A percentile compares a stretch with the other conserved stretches of the same genome.
These are phyloP conservation scores for Fonsecaea erecta DNA, from an alignment of 2,329 filamentous ascomycete species.

Conservation along the genomic window DNA sequence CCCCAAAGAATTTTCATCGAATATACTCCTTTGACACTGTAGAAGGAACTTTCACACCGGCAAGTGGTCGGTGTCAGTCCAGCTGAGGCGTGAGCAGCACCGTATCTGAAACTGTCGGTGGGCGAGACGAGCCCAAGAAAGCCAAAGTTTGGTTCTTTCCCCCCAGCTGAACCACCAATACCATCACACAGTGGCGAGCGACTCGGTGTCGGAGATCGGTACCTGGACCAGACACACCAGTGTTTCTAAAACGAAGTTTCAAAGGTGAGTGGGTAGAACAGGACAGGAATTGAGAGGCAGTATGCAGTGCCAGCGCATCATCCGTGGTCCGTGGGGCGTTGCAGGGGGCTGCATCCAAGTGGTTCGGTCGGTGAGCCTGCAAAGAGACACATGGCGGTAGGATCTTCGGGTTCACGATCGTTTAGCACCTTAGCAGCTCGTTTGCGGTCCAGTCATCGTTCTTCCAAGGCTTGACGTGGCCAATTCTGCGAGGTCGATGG, in stretches of 20 bases:
- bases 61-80: slow-evolving; percentile 13
- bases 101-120: slow-evolving; percentile 2
- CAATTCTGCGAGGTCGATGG: slow-evolving; percentile 23
- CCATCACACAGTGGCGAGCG: slow-evolving; percentile 11
- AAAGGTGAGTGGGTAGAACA: slow-evolving; percentile 17
- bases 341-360: slow-evolving; percentile 22
- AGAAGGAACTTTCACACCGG: not conserved
- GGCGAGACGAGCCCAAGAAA: not conserved
- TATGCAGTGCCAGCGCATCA: slow-evolving; percentile 35
- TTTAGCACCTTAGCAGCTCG: slow-evolving; percentile 12
- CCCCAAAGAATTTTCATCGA: not conserved
- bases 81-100: slow-evolving; percentile 6
- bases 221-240: slow-evolving; percentile 14
- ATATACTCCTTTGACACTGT: not conserved
- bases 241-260: slow-evolving; percentile 19
- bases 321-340: slow-evolving; percentile 29
- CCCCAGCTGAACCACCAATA: slow-evolving; percentile 3
- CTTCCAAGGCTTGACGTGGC: slow-evolving; percentile 30
- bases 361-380: slow-evolving; percentile 31
- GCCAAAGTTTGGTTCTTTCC: not conserved
- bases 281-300: slow-evolving; percentile 11
- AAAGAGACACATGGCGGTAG: slow-evolving; percentile 31
- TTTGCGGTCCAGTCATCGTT: slow-evolving; percentile 20
- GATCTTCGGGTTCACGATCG: slow-evolving; percentile 28
- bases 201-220: slow-evolving; percentile 19